Conservation (phyloP, 1,284 basidiomycete species). For the Leccinum subrobustum region DNA sequence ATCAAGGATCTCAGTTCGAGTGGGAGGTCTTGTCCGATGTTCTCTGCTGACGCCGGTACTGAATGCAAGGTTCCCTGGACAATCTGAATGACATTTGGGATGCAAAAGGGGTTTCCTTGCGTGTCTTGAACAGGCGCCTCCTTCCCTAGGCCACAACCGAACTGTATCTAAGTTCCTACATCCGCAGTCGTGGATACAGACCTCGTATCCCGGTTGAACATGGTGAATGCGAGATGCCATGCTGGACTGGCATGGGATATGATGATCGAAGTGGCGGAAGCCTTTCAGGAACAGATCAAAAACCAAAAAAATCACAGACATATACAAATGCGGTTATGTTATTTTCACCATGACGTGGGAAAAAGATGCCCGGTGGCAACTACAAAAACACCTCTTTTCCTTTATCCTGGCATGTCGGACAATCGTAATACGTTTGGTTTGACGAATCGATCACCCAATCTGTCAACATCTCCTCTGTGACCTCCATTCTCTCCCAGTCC, state of each 20-base stretch:
- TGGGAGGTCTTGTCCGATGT: not conserved
- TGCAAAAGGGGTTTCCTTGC: not conserved
- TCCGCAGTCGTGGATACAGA: not conserved
- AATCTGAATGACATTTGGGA: not conserved
- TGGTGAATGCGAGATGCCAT: not conserved
- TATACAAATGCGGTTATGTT: too few species aligned
- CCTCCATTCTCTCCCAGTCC: not conserved
- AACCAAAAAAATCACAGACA: too few species aligned
- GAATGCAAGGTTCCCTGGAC: not conserved
- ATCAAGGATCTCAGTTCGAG: not conserved
- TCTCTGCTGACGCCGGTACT: not conserved
- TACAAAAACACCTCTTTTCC: not conserved
- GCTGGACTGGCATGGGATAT: not conserved
- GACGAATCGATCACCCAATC: not conserved
- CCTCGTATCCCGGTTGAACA: not conserved
- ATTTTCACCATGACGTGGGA: too few species aligned
- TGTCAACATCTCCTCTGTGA: not conserved
- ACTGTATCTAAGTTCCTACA: not conserved
- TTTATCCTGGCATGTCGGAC: not conserved
- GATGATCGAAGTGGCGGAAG: too few species aligned
- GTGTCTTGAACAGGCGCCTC: not conserved
- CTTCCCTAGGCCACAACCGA: not conserved
- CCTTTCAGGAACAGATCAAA: too few species aligned
- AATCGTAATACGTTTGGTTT: not conserved
- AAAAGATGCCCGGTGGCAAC: too few species aligned